phyloP scores from a whole-genome alignment of 352 stramenopile species.

The Phytophthora fragariae region DNA sequence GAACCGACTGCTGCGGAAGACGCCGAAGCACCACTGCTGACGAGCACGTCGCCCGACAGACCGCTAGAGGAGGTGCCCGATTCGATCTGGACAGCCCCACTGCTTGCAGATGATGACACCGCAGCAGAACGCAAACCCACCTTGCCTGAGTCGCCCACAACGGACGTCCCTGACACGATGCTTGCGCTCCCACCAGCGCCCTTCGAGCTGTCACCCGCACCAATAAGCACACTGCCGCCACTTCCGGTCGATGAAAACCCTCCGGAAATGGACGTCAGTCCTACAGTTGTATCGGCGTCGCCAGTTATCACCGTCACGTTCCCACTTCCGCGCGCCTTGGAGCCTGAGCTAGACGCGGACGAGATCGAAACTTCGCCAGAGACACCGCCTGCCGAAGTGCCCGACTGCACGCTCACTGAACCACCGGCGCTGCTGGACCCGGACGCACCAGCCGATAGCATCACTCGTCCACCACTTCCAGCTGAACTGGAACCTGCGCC shows the following conservation, averaged over 20 bases:
- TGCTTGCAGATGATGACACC: conserved; percentile 26
- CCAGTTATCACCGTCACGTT: conserved; percentile 32
- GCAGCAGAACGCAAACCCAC: conserved; percentile 25
- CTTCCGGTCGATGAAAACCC: conserved; percentile 24
- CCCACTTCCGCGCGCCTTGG: conserved; percentile 27
- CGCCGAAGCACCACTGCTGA: conserved; percentile 25
- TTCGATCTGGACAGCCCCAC: conserved; percentile 26
- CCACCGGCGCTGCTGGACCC: conserved; percentile 22
- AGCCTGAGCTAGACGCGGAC: conserved; percentile 17
- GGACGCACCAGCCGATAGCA: conserved; percentile 20
- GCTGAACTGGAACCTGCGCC: conserved; percentile 20
- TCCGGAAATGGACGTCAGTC: conserved; percentile 29
- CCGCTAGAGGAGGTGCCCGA: conserved; percentile 21
- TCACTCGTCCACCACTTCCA: conserved; percentile 30
- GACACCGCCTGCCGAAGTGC: conserved; percentile 13
- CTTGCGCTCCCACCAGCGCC: conserved; percentile 24
- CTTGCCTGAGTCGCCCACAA: conserved; percentile 22
- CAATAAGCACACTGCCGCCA: conserved; percentile 29
- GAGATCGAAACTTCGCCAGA: conserved; percentile 26
- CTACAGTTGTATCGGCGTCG: conserved; percentile 29
- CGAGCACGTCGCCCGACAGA: conserved; percentile 21
- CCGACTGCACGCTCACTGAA: conserved; percentile 23
- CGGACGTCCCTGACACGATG: conserved; percentile 32
- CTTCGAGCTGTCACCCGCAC: conserved; percentile 24
- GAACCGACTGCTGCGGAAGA: conserved; percentile 19